Base-by-base conservation (phyloP, 2,329 filamentous ascomycete species). In the Berkeleyomyces basicola region DNA sequence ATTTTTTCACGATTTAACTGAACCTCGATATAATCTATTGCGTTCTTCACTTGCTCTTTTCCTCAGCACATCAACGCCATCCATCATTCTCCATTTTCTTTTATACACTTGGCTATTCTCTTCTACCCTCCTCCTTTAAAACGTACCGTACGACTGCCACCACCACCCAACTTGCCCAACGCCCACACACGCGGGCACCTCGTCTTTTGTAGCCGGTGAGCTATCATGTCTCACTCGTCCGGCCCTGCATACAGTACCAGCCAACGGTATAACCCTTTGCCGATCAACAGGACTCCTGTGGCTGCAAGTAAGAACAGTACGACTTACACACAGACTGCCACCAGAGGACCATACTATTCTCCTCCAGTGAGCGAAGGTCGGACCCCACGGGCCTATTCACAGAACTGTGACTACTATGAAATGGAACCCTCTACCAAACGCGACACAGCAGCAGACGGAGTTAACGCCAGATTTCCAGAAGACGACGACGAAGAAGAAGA, bases 151-250 rank as follows among this genome's bases (percentile, higher is more conserved):
- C 23, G 23, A 23, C 23, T 23, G 23, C 23, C 23, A 23, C 23
- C 23, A 1, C 23, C 23, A 23, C 33, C 7, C 31, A 53, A 7
- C 11, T 4, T n/a, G 11, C 14, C 11, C 3, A 46, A n/a, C 43
- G 16, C 4, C 43, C 43, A n/a, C 33, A 46, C 64, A 64, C 43
- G 57, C 23, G 23, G 23, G 23, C 23, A 23, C 58, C 59, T 55
- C 51, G 60, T 57, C 62, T 59, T 40, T 65, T 62, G 55, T 51
- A 65, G 66, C 64, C 64, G 64, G 60, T 63, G 51, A 39, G 51
- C n/a, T 66, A 63, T 61, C 65, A 58, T 47, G 58, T 23, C 58
- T 43, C 58, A 7, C 31, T 40, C 58, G 3, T 55, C 51, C 10
- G 39, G 36, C 33, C 7, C 39, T 6, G 9, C 51, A 39, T 55